Conservation (phyloP, 2,329 filamentous ascomycete species). For the Rachicladosporium sp. region DNA sequence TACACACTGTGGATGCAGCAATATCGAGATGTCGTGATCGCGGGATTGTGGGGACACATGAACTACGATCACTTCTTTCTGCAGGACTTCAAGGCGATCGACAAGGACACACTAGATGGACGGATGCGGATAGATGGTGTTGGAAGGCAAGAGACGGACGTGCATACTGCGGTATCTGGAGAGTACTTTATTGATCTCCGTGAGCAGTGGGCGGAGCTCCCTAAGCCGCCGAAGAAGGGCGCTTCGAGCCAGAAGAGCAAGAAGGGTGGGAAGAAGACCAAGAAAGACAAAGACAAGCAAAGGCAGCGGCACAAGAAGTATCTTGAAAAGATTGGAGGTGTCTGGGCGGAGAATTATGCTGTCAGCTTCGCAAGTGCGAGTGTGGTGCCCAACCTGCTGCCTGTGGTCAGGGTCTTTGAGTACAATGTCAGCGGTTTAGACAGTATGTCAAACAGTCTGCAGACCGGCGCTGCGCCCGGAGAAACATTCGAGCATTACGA, state of each 20-base stretch:
- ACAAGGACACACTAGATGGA: conserved; percentile 41
- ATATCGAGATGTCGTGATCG: conserved; percentile 79
- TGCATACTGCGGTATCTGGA: conserved; percentile 54
- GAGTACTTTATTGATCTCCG: conserved; percentile 73
- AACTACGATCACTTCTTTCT: conserved; percentile 96
- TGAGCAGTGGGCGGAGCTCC: conserved; percentile 64
- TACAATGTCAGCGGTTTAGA: conserved; percentile 82
- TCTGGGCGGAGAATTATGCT: conserved; percentile 75
- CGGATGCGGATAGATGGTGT: conserved; percentile 19
- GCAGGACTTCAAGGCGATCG: conserved; percentile 69
- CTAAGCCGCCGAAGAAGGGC: conserved; percentile 35
- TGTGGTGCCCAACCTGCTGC: conserved; percentile 85
- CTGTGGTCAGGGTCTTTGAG: conserved; percentile 66
- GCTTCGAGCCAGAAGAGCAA: conserved; percentile 12
- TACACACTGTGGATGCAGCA: conserved; percentile 84
- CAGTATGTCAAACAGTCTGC: too few relatives aligned
- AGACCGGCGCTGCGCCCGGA: too few relatives aligned
- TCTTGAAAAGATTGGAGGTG: conserved; percentile 59
- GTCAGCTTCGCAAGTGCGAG: conserved; percentile 72
- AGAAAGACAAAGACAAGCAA: conserved; percentile 39
- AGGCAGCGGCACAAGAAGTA: conserved; percentile 41
- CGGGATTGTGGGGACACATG: conserved; percentile 83
- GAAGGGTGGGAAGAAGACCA: conserved; percentile 24
- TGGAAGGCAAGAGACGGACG: conserved; percentile 26
- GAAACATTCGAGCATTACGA: conserved; percentile 13